phyloP scores from a whole-genome alignment of 2,329 filamentous ascomycete genomes.

The Neofusicoccum kwambonambiense region DNA sequence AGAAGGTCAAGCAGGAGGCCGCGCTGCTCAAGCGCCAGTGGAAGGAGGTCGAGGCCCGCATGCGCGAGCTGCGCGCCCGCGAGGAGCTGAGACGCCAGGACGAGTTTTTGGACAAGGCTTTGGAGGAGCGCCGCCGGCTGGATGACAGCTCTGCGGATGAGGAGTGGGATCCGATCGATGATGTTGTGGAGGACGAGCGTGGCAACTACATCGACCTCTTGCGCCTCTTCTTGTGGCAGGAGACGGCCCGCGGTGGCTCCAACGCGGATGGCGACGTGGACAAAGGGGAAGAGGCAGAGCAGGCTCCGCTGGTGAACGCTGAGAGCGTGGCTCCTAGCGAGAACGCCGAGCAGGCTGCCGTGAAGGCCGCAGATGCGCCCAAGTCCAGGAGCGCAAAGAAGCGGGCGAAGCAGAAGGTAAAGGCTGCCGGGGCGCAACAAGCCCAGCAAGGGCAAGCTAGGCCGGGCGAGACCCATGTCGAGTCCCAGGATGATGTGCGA shows the following conservation, averaged over 20 bases:
- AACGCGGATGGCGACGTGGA: not conserved
- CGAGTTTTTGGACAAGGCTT: conserved; percentile 44
- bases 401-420: conserved; percentile 32
- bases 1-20: conserved; percentile 51
- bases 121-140: conserved; percentile 40
- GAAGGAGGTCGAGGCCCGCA: conserved; percentile 44
- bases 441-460: conserved; percentile 24
- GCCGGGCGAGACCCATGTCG: conserved; percentile 42
- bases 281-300: conserved; percentile 25
- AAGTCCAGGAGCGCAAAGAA: conserved; percentile 32
- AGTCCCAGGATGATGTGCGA: conserved; percentile 43
- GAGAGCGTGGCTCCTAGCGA: not conserved
- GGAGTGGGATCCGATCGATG: conserved; percentile 51
- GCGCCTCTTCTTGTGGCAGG: conserved; percentile 47
- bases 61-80: conserved; percentile 39
- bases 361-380: not conserved
- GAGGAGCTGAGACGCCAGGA: conserved; percentile 47
- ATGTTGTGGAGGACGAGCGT: conserved; percentile 47
- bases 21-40: conserved; percentile 49
- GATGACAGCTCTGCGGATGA: conserved; percentile 37
- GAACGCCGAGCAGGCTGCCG: not conserved
- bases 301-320: conserved; percentile 20
- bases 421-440: conserved; percentile 22
- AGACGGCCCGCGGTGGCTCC: conserved; percentile 5
- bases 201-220: conserved; percentile 47